Base-by-base conservation (phyloP, 768 basidiomycete genomes). In the Boletus sp. region DNA sequence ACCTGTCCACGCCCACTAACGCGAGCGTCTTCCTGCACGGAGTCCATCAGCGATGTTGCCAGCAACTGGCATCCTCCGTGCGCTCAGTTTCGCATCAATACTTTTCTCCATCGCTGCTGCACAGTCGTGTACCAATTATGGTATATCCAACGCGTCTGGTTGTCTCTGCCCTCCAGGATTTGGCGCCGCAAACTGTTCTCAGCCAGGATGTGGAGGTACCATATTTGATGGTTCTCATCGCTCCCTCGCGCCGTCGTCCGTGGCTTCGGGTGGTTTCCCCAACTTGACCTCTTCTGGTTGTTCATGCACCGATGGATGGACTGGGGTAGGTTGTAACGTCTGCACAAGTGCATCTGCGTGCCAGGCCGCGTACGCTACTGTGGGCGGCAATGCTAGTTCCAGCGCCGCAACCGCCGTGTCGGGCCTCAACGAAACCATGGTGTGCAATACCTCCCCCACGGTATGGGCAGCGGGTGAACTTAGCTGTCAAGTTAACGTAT, bases 141-240 rank as follows among this genome's bases (percentile, higher is more conserved):
- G 69, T 14, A 53, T 43, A 32, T 58, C 68, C 7, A 63, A 21
- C 39, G 33, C 52, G 0, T 64, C 70, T 0, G 53, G 54, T 7
- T 95, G 93, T 66, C 70, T 78, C 23, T 97, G 94, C 69, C 93
- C 92, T 5, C 79, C 82, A 23, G 93, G 93, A 13, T 92, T 90
- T 64, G 88, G 88, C 11, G 90, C 88, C 7, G 50, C 80, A 27
- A 80, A 79, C 21, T 93, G 92, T 64, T 77, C 82, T 1, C 76
- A 80, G 53, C 82, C 88, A 0, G 83, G 78, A 2, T 97, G 94
- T 56, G 89, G 89, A 11, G 91, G 91, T 2, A 87, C 83, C 48
- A 82, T 96, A 41, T 92, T 88, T 65, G 83, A 92, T 63, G 88
- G 86, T 51, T 68, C 81, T 3, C 65, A 75, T 47, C 80, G 84